Conservation (phyloP, 352 stramenopile genomes). For the Thalassiosira sp. region DNA sequence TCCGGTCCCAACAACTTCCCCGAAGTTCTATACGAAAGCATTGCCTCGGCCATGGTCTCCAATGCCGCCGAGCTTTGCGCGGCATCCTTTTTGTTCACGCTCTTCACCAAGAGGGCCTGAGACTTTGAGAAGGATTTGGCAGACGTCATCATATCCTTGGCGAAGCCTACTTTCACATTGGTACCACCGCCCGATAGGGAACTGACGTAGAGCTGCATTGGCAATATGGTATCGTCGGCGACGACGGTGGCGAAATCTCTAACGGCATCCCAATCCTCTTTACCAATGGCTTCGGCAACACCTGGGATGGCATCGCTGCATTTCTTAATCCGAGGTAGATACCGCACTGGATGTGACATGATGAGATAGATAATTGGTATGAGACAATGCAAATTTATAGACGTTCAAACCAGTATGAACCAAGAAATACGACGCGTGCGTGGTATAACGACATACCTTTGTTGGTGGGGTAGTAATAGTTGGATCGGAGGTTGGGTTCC, state of each 20-base stretch:
- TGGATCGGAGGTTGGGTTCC: constrained; percentile 74
- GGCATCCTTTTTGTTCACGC: constrained; percentile 69
- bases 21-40: constrained; percentile 64
- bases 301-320: constrained; percentile 67
- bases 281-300: constrained; percentile 55
- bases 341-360: too few species aligned
- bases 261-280: constrained; percentile 65
- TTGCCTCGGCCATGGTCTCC: constrained; percentile 59
- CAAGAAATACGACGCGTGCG: too few species aligned
- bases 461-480: constrained; percentile 83
- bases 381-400: too few species aligned
- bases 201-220: constrained; percentile 79
- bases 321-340: constrained; percentile 81
- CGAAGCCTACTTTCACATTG: constrained; percentile 72
- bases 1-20: constrained; percentile 70
- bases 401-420: too few species aligned
- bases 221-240: constrained; percentile 76
- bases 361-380: too few species aligned
- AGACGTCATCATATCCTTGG: constrained; percentile 72
- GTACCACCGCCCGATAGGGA: constrained; percentile 69
- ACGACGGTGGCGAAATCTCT: constrained; percentile 65
- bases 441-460: too few species aligned
- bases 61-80: constrained; percentile 56
- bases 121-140: constrained; percentile 70
- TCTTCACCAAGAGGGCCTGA: constrained; percentile 63